Conservation (phyloP, 768 basidiomycete species). For the Calocybe gangraenosa region DNA sequence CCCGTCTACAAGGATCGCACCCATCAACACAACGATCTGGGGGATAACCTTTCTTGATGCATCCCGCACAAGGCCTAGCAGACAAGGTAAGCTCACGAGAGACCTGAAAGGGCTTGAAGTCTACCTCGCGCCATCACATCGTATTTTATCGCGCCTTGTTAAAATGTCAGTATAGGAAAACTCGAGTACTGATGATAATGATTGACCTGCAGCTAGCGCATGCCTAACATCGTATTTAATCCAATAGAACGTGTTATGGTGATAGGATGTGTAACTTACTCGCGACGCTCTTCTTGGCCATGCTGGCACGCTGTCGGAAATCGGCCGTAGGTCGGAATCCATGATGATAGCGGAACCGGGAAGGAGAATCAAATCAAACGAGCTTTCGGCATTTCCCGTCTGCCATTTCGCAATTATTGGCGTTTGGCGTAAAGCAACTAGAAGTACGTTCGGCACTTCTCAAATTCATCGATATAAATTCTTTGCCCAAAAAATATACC, state of each 20-base stretch:
- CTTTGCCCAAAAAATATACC: no score
- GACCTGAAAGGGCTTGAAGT: slow-evolving; percentile 10
- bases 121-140: slow-evolving; percentile 53
- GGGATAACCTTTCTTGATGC: slow-evolving; percentile 49
- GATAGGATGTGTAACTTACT: slow-evolving; percentile 27
- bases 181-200: slow-evolving; percentile 10
- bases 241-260: background rate
- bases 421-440: no score
- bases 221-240: slow-evolving; percentile 33
- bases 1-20: slow-evolving; percentile 56
- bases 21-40: slow-evolving; percentile 57
- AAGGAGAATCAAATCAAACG: slow-evolving; percentile 27
- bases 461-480: no score
- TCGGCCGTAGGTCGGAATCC: slow-evolving; percentile 40
- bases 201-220: slow-evolving; percentile 57
- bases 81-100: slow-evolving; percentile 2
- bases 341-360: slow-evolving; percentile 30
- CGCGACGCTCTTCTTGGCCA: slow-evolving; percentile 53
- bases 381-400: slow-evolving; percentile 28
- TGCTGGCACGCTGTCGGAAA: slow-evolving; percentile 46
- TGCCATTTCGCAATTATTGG: background rate
- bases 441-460: no score
- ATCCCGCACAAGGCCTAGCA: slow-evolving; percentile 55
- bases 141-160: slow-evolving; percentile 55
- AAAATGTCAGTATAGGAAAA: slow-evolving; percentile 11